Evolutionary conservation across 371 early-diverging fungal species (phyloP).

Genomic region (Zancudomyces culisetae): DNA sequence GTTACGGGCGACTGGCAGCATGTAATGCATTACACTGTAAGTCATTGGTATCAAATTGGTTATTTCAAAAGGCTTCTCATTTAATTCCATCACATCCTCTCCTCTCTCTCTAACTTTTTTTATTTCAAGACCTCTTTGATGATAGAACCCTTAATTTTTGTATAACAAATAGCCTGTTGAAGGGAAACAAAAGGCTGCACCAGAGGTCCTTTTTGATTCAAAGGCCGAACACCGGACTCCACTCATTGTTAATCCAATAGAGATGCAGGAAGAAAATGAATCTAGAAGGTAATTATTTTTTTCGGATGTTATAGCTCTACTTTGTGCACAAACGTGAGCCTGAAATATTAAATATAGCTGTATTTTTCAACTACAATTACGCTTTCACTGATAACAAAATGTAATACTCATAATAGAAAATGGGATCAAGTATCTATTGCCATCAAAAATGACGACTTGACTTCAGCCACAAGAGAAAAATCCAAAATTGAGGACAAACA

Average conservation of each 20-base stretch:
- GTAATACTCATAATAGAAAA: constrained; percentile 15
- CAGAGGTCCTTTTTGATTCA: constrained; percentile 48
- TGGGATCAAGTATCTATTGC: constrained; percentile 74
- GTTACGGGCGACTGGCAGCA: constrained; percentile 80
- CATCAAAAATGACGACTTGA: constrained; percentile 40
- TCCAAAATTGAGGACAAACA: constrained; percentile 66
- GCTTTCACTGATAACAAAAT: neutral
- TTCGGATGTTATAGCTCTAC: no score
- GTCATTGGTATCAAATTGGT: neutral
- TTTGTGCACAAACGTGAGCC: no score
- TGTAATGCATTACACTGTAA: constrained; percentile 31
- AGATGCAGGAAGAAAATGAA: constrained; percentile 62
- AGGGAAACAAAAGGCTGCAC: constrained; percentile 18
- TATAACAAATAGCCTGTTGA: neutral
- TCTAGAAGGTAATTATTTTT: constrained; percentile 51
- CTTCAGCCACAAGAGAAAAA: constrained; percentile 66
- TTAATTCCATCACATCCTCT: no score
- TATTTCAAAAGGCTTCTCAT: no score
- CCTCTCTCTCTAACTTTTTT: no score
- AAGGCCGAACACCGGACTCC: constrained; percentile 35
- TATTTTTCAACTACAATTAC: no score
- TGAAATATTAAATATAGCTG: no score
- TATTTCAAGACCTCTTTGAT: no score
- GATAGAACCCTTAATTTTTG: no score
- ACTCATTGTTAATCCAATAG: constrained; percentile 47